These are phyloP conservation scores for Elsinoe batatas DNA, from an alignment of 2,329 filamentous ascomycete genomes.

Conservation along the genomic window DNA sequence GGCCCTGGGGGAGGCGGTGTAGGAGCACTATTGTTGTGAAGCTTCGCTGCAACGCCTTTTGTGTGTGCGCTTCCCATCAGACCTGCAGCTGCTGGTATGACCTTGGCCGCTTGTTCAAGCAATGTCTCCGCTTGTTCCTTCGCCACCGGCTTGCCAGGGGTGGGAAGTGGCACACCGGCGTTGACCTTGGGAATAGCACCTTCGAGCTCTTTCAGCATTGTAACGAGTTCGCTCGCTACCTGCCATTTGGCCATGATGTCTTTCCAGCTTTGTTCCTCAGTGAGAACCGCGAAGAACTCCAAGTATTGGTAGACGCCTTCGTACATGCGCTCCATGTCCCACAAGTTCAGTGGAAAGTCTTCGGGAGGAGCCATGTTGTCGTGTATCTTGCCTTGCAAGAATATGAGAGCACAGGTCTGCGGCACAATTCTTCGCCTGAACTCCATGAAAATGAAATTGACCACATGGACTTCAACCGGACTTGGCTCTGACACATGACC, in stretches of 20 bases:
- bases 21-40: not conserved
- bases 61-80: not conserved
- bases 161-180: slow-evolving; percentile 31
- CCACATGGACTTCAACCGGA: slow-evolving; percentile 50
- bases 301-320: slow-evolving; percentile 91
- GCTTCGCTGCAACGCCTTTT: not conserved
- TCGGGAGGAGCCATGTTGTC: slow-evolving; percentile 63
- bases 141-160: not conserved
- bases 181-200: slow-evolving; percentile 72
- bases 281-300: slow-evolving; percentile 83
- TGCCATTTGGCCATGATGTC: slow-evolving; percentile 85
- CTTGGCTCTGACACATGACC: slow-evolving; percentile 12
- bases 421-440: slow-evolving; percentile 89
- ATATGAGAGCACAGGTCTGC: slow-evolving; percentile 88
- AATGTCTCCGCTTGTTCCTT: not conserved
- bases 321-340: slow-evolving; percentile 96
- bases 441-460: slow-evolving; percentile 86
- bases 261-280: slow-evolving; percentile 75
- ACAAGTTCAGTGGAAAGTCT: slow-evolving; percentile 88
- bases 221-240: slow-evolving; percentile 77
- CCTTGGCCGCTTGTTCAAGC: not conserved
- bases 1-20: slow-evolving; percentile 5
- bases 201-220: slow-evolving; percentile 77
- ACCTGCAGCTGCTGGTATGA: slow-evolving; percentile 4
- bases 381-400: slow-evolving; percentile 82